Evolutionary conservation across 768 basidiomycete genomes (phyloP), one percentile per base, ranked within the genome.

Genomic region (Wakefieldia striispora): DNA sequence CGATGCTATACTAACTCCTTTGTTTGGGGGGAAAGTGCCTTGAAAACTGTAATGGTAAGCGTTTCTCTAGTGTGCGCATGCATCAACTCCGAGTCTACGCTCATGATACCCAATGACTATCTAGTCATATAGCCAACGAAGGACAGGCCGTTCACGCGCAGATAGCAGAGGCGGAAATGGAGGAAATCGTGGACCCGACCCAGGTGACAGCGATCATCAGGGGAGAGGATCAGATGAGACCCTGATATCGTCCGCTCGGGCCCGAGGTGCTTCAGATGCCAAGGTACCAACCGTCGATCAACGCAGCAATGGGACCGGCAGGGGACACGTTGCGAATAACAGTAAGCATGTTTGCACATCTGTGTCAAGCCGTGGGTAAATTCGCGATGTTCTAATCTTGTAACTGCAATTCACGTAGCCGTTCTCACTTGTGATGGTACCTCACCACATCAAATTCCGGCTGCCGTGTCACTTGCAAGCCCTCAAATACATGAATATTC

Each of bases 1-100:
- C 38, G 43, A 24, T 53, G 52, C 11, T 49, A 45, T 45, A 41
- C 33, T 56, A 43, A 45, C 52, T 50, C 37, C 45, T 52, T 34
- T 44, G 7, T 45, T 6, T 51, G 34, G 39, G 17, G 14, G 49
- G 20, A 21, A 53, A 89, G 87, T 23, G 88, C 90, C 7, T 68
- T 91, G 41, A 89, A 88, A 61, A 89, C 88, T 12, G 86, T 91
- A 47, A 90, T 91, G 88, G 86, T 89, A 69, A 63, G 75, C 49
- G 20, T 49, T 51, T 51, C 35, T 12, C 39, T 27, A 14, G 29
- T 40, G 33, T 43, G 16, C n/a, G 39, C n/a, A 42, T 38, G 27
- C 44, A 50, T 43, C 29, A 16, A 16, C 14, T 33, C n/a, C n/a
- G n/a, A n/a, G n/a, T n/a, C 13, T 19, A 21, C 47, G 44, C 59